Base-by-base conservation (phyloP, 306 rosid species). In the Macrotyloma uniflorum region DNA sequence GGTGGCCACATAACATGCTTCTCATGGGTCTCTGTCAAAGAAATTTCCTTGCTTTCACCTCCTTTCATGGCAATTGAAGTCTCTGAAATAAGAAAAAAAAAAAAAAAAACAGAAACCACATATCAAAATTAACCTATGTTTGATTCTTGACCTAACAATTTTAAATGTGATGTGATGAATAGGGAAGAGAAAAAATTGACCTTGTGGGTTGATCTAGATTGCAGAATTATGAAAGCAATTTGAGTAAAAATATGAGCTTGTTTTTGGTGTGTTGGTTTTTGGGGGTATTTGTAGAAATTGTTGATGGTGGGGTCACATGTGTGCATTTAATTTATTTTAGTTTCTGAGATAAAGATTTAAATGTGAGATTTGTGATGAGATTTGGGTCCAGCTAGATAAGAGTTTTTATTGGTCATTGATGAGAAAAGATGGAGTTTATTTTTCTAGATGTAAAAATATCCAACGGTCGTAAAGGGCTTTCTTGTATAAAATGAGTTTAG, bases 41-140 rank as follows among this genome's bases (percentile, higher is more conserved):
- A n/a, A 36, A 36, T 36, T 36, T 36, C 92, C 97, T 90, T 92
- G 89, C 83, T 86, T 49, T 90, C 92, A 10, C 85, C 90, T 89
- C 92, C 93, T 89, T 93, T 92, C 98, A 92, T 95, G 75, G 90
- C 87, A 83, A 84, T 81, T 15, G 89, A 84, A 78, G 77, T 83
- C 85, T 89, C 97, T 2, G 89, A 89, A 6, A 66, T 66, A 12
- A 20, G 43, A 3, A 76, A 58, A 24, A 18, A 5, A 20, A 9
- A 4, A 15, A 8, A 5, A 14, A 1, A 5, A 66, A 8, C 79
- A 61, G 19, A 47, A 49, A 33, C 8, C 59, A 74, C 64, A 69
- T 35, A 32, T 61, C 40, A 47, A 35, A 67, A 33, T n/a, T 28
- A 67, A 43, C 26, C 36, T 14, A 40, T 50, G 42, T 36, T 13